Percentiles rank a stretch among this genome's conserved stretches.
These are phyloP conservation scores for Boletus sp. DNA, from an alignment of 1,284 basidiomycete genomes.

Conservation along the genomic window DNA sequence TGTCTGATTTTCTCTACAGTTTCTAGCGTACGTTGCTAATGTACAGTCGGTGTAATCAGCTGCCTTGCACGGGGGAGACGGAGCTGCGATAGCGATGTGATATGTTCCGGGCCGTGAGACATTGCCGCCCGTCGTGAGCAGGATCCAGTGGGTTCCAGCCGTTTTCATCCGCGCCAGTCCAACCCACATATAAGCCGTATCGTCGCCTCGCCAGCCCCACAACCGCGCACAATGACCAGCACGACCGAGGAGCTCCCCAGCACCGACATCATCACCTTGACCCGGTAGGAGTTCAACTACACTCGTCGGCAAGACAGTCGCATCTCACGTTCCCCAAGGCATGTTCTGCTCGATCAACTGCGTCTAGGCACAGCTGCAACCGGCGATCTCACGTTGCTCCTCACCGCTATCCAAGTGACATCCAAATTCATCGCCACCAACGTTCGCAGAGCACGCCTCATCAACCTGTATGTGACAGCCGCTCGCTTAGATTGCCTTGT, in stretches of 20 bases:
- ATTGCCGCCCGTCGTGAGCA: background rate
- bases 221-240: constrained; percentile 21
- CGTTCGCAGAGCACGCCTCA: constrained; percentile 93
- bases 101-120: constrained; percentile 31
- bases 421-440: constrained; percentile 98
- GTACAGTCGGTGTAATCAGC: constrained; percentile 19
- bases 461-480: constrained; percentile 79
- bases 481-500: background rate
- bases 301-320: background rate
- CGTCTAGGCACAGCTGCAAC: constrained; percentile 77
- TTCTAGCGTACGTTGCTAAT: constrained; percentile 21
- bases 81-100: constrained; percentile 5
- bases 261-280: constrained; percentile 89
- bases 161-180: constrained; percentile 23
- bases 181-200: constrained; percentile 20
- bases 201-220: background rate
- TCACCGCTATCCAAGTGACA: constrained; percentile 94
- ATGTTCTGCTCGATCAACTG: constrained; percentile 82
- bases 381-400: constrained; percentile 91
- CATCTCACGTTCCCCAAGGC: constrained; percentile 42
- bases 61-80: constrained; percentile 4
- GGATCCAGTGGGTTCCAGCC: constrained; percentile 14
- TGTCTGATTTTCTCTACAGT: background rate
- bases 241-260: constrained; percentile 62
- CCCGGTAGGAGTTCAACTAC: constrained; percentile 52